Base-by-base conservation (phyloP, 257 asterid species). In the Nicotiana paniculata region DNA sequence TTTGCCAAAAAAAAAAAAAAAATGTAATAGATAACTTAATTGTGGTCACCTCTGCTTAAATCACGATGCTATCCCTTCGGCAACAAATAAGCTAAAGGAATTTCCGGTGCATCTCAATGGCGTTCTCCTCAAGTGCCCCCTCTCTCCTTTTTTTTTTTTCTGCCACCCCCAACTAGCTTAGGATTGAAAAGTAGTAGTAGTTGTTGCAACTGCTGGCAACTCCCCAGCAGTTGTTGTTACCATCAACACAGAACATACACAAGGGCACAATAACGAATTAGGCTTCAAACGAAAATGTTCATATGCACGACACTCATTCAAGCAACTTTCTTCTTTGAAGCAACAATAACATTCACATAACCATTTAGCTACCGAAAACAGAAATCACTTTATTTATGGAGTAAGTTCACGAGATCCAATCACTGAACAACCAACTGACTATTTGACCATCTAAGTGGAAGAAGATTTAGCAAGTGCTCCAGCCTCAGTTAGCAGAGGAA, bases 401-500 rank as follows among this genome's bases (percentile, higher is more conserved):
- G 21, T 48, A 51, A 75, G 59, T 51, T 13, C 24, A 16, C 75
- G 16, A 24, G 79, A 67, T 3, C 24, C 3, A 10, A 24, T 30
- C 74, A 26, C 35, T 3, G 5, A n/a, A 37, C 17, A 53, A 33
- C 13, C 72, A 75, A 28, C 33, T 33, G 43, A 54, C 62, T 43
- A 54, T 21, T 12, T 33, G 62, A 24, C 65, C 84, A 84, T 62
- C 86, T 87, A 89, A 87, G 90, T 82, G 6, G 97, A 86, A 69
- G 97, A 83, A 77, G 87, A 81, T 82, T 84, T 88, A 79, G 93
- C 86, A 64, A 89, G 43, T 17, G 95, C 99, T 61, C 97, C 96
- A 53, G 93, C 98, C 85, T 93, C 98, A 35, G 93, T 91, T 64
- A 96, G 92, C 90, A 93, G 26, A 0, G 94, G 90, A 54, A 92